These are phyloP conservation scores for Kappamyces sp. DNA, from an alignment of 192 early-diverging fungal species.

Conservation along the genomic window DNA sequence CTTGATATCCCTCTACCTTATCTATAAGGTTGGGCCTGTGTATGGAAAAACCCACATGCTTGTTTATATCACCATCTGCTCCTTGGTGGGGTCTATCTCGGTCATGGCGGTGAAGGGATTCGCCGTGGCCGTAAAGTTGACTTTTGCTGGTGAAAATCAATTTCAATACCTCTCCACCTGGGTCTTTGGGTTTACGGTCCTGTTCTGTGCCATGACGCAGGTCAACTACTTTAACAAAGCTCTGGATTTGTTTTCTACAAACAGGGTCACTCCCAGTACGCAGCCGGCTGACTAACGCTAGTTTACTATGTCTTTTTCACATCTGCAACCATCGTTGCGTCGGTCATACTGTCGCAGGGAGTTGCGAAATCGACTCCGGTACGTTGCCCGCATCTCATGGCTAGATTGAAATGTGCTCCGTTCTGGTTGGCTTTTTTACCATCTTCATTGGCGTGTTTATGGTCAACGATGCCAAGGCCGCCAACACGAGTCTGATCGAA, in stretches of 20 bases:
- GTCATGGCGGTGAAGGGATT: constrained; percentile 86
- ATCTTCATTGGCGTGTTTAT: constrained; percentile 91
- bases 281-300: constrained; percentile 35
- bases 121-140: constrained; percentile 86
- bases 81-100: constrained; percentile 85
- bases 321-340: constrained; percentile 85
- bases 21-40: constrained; percentile 70
- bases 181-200: constrained; percentile 74
- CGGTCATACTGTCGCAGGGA: constrained; percentile 82
- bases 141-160: constrained; percentile 89
- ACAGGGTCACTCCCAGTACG: constrained; percentile 50
- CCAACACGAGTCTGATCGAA: background rate
- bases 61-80: constrained; percentile 93
- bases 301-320: constrained; percentile 97
- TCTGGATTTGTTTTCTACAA: constrained; percentile 85
- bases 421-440: constrained; percentile 85
- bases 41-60: constrained; percentile 76
- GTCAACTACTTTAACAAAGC: constrained; percentile 99
- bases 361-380: constrained; percentile 43
- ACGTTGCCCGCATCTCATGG: background rate
- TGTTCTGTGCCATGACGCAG: constrained; percentile 81
- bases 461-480: constrained; percentile 43
- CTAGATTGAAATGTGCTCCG: constrained; percentile 65
- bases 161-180: constrained; percentile 85
- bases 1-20: constrained; percentile 63